Evolutionary conservation across 768 basidiomycete genomes (phyloP).

Genomic region (Russula sp.): DNA sequence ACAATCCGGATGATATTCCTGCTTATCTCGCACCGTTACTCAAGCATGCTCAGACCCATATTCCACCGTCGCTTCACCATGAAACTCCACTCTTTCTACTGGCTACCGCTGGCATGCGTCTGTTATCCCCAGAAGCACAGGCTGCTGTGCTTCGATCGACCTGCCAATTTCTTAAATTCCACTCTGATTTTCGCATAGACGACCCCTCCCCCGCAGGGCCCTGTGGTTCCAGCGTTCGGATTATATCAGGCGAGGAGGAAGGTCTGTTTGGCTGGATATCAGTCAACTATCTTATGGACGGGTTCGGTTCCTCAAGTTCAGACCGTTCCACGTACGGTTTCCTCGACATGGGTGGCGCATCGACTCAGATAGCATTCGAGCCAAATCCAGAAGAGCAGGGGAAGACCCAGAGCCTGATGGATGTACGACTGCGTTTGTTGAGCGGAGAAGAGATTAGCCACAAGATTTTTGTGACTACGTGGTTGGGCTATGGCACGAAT

Average conservation of each 20-base stretch:
- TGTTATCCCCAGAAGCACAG: conserved; percentile 68
- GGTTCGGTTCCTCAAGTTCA: conserved; percentile 59
- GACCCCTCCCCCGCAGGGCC: conserved; percentile 63
- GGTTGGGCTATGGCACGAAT: conserved; percentile 98
- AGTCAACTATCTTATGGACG: conserved; percentile 98
- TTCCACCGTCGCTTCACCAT: conserved; percentile 81
- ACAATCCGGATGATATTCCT: conserved; percentile 65
- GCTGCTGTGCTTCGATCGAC: conserved; percentile 68
- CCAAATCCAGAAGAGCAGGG: conserved; percentile 58
- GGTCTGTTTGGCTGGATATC: conserved; percentile 99
- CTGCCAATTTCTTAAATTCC: conserved; percentile 68
- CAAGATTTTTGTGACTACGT: conserved; percentile 95
- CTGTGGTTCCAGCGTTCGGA: conserved; percentile 88
- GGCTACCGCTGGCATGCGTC: conserved; percentile 96
- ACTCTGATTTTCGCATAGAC: conserved; percentile 80
- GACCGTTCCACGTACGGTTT: conserved; percentile 91
- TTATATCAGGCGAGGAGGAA: conserved; percentile 98
- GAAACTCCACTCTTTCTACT: conserved; percentile 91
- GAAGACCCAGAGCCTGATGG: conserved; percentile 61
- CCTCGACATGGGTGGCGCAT: conserved; percentile 98
- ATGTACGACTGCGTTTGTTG: conserved; percentile 77
- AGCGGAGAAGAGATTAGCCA: conserved; percentile 86
- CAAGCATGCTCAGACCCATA: conserved; percentile 71
- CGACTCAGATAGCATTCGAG: conserved; percentile 98
- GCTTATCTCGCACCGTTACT: conserved; percentile 80